Conservation (phyloP, 2,329 filamentous ascomycete species). For the Xylariomycetidae sp. region DNA sequence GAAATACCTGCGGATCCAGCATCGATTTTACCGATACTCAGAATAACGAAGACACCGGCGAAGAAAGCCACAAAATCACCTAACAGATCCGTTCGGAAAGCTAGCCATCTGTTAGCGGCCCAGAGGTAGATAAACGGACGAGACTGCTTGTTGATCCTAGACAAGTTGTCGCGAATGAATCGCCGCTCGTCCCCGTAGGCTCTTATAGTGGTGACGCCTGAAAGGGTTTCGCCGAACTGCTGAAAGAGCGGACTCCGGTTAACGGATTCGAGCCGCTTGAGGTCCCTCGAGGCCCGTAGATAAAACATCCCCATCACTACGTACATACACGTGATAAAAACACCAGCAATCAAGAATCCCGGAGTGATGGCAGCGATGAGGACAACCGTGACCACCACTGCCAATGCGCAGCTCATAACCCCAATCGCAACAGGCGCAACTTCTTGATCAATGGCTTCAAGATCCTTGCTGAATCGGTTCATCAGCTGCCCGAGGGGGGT, state of each 20-base stretch:
- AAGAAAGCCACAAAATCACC: constrained; percentile 93
- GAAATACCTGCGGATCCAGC: constrained; percentile 90
- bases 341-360: constrained; percentile 78
- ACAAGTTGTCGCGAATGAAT: constrained; percentile 88
- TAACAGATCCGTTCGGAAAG: constrained; percentile 84
- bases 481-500: constrained; percentile 94
- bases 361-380: constrained; percentile 88
- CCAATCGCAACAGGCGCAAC: constrained; percentile 87
- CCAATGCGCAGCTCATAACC: constrained; percentile 59
- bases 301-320: constrained; percentile 83
- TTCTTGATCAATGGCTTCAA: constrained; percentile 93
- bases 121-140: constrained; percentile 94
- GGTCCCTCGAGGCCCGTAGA: constrained; percentile 84
- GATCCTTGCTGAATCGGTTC: constrained; percentile 97
- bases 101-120: constrained; percentile 95
- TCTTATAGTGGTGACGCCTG: constrained; percentile 92
- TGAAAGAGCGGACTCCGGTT: constrained; percentile 94
- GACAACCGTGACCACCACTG: constrained; percentile 76
- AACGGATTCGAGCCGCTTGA: constrained; percentile 92
- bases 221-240: constrained; percentile 93
- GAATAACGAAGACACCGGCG: constrained; percentile 83
- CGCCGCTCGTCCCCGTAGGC: constrained; percentile 92
- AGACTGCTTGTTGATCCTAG: constrained; percentile 83
- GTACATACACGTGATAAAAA: constrained; percentile 82
- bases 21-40: constrained; percentile 78